phyloP scores from a whole-genome alignment of 345 rosid species.

The Bretschneidera sinensis region DNA sequence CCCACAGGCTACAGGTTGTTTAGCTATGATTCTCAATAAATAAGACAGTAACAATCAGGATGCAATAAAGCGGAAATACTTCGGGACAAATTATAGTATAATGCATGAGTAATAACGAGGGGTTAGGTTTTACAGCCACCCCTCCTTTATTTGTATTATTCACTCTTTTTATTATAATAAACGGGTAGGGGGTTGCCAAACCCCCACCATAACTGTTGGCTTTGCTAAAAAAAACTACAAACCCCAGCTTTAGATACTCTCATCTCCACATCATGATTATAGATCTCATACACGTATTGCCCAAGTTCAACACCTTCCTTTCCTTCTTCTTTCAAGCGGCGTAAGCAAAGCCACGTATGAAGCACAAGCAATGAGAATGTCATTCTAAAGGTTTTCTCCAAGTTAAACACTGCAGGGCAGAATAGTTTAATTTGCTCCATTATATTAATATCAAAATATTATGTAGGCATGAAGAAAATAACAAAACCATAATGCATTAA shows the following conservation, averaged over 20 bases:
- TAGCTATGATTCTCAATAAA: too few relatives aligned
- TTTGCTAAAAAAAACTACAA: too few relatives aligned
- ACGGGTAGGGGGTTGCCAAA: too few relatives aligned
- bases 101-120: too few relatives aligned
- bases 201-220: too few relatives aligned
- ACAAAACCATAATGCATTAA: background rate
- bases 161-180: too few relatives aligned
- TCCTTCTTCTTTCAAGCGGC: slow-evolving; percentile 85
- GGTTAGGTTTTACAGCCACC: too few relatives aligned
- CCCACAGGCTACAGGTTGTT: too few relatives aligned
- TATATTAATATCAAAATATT: background rate
- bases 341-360: slow-evolving; percentile 87
- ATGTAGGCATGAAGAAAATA: background rate
- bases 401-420: slow-evolving; percentile 65
- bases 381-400: slow-evolving; percentile 89
- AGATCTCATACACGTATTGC: slow-evolving; percentile 80
- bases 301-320: slow-evolving; percentile 90
- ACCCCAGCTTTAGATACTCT: slow-evolving; percentile 98
- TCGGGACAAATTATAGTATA: too few relatives aligned
- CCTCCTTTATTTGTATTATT: too few relatives aligned
- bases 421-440: background rate
- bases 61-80: too few relatives aligned
- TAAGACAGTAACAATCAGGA: too few relatives aligned
- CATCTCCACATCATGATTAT: slow-evolving; percentile 90
- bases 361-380: slow-evolving; percentile 85